These are phyloP conservation scores for Pseudoturritis turrita DNA, from an alignment of 345 rosid species.

Conservation along the genomic window DNA sequence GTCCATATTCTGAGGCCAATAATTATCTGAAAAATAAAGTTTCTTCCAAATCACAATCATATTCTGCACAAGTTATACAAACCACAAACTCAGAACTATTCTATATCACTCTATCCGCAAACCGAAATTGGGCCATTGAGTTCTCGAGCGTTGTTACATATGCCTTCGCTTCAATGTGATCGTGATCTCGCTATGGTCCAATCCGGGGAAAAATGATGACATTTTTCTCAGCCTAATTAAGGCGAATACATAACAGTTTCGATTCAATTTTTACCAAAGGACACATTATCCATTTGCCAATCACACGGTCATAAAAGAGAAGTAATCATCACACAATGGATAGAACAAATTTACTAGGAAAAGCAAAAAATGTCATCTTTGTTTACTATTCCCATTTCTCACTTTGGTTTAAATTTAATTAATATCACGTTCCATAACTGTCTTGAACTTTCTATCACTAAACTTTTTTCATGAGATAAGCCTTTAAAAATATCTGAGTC, in stretches of 20 bases:
- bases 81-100: conserved; percentile 1
- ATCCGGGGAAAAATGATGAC: background rate
- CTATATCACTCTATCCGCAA: background rate
- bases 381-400: background rate
- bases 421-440: background rate
- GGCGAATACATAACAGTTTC: background rate
- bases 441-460: background rate
- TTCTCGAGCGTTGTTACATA: background rate
- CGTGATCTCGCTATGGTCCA: background rate
- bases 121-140: background rate
- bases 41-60: background rate
- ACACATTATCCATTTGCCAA: background rate
- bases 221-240: background rate
- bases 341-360: background rate
- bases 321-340: background rate
- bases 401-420: background rate
- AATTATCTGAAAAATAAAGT: background rate
- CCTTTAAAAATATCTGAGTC: background rate
- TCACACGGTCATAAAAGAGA: background rate
- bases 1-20: conserved; percentile 2
- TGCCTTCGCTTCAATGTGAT: background rate
- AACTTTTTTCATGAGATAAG: background rate
- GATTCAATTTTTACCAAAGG: background rate
- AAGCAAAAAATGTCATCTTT: background rate
- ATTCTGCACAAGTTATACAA: background rate